A percentile compares a stretch with the other conserved stretches of the same genome.
phyloP scores from a whole-genome alignment of 2,329 filamentous ascomycete genomes.

The Chaetomium olivaceum region DNA sequence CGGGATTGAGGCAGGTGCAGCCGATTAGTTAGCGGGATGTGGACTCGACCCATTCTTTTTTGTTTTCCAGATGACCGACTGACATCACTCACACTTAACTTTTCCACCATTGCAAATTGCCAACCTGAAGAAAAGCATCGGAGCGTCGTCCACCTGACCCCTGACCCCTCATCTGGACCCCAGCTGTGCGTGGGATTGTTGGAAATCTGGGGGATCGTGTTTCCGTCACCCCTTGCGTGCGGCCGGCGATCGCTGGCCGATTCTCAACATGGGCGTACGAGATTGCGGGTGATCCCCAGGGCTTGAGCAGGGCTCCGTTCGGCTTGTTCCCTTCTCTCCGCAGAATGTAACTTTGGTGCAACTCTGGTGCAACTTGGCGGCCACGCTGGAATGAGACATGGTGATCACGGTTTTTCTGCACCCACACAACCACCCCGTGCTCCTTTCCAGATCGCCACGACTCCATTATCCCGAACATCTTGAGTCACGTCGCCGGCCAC shows the following conservation, averaged over 20 bases:
- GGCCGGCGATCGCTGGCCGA: constrained; percentile 16
- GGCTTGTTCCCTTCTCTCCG: constrained; percentile 5
- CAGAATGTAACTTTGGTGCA: neutral
- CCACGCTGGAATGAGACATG: constrained; percentile 24
- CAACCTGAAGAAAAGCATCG: neutral
- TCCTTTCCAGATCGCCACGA: constrained; percentile 2
- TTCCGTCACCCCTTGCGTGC: neutral
- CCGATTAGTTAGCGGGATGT: neutral
- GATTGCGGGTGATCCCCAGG: constrained; percentile 16
- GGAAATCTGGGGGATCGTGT: constrained; percentile 21
- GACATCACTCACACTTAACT: neutral
- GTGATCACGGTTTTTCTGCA: constrained; percentile 14
- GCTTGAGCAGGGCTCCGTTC: neutral
- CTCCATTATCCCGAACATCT: neutral
- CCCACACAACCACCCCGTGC: neutral
- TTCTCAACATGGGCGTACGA: constrained; percentile 8
- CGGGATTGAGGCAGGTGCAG: neutral
- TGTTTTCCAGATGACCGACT: neutral
- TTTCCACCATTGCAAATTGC: neutral
- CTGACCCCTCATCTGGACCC: neutral
- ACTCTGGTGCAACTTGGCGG: constrained; percentile 4
- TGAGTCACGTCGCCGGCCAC: neutral
- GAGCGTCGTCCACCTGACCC: constrained; percentile 10
- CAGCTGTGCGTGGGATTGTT: constrained; percentile 2
- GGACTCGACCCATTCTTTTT: neutral